These are phyloP conservation scores for Skeletonema menzelii DNA, from an alignment of 108 stramenopile species.

Conservation along the genomic window DNA sequence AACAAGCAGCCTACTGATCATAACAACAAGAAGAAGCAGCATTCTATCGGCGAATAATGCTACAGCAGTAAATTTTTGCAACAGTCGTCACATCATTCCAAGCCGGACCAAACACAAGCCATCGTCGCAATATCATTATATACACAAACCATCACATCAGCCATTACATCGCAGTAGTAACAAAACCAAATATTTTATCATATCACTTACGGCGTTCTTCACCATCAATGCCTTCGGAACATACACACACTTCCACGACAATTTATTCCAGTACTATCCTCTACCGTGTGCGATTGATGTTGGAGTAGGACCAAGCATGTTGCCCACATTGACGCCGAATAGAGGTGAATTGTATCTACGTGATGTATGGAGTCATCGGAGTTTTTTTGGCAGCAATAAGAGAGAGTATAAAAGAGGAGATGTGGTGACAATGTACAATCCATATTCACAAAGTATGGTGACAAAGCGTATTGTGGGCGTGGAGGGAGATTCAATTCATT, in stretches of 20 bases:
- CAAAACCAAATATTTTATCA: background rate
- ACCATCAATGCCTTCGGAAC: conserved; percentile 15
- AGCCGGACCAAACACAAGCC: background rate
- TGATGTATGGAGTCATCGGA: conserved; percentile 47
- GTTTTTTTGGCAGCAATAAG: conserved; percentile 17
- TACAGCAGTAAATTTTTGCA: background rate
- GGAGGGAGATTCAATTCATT: conserved; percentile 55
- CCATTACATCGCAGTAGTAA: background rate
- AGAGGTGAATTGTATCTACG: conserved; percentile 65
- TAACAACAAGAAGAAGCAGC: background rate
- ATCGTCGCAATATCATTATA: background rate
- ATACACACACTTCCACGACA: conserved; percentile 26
- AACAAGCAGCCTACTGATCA: background rate
- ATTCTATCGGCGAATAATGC: background rate
- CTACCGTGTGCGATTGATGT: conserved; percentile 60
- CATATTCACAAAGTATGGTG: conserved; percentile 31
- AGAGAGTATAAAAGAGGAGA: conserved; percentile 55
- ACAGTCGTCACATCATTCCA: background rate
- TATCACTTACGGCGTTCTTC: background rate
- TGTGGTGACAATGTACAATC: conserved; percentile 60
- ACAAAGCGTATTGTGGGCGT: conserved; percentile 76
- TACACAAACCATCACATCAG: background rate
- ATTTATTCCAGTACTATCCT: conserved; percentile 31
- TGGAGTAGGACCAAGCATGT: conserved; percentile 70
- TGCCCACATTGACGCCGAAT: conserved; percentile 70